These are phyloP conservation scores for Torulaspora maleeae DNA, from an alignment of 805 yeast genomes.

Conservation along the genomic window DNA sequence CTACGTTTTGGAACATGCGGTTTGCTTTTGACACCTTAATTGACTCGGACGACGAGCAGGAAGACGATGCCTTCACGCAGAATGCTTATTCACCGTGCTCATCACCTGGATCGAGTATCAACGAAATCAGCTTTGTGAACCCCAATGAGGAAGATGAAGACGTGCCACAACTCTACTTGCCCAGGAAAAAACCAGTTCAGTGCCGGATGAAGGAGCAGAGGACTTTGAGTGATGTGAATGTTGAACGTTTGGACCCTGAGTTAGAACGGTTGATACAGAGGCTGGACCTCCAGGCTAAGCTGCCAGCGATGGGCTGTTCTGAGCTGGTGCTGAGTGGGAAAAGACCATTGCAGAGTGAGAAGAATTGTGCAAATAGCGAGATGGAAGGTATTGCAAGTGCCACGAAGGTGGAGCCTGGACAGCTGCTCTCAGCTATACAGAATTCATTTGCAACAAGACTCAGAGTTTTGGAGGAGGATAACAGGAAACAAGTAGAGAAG, in stretches of 20 bases:
- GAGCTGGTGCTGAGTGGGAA: neutral
- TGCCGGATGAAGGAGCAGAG: neutral
- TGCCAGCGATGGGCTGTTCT: conserved; percentile 7
- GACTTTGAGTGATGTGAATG: neutral
- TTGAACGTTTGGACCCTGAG: conserved; percentile 15
- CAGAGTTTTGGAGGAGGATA: conserved; percentile 9
- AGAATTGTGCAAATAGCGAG: neutral
- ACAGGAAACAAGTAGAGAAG: conserved; percentile 10
- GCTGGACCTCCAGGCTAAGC: conserved; percentile 19
- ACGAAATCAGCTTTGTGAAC: conserved; percentile 15
- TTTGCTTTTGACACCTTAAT: conserved; percentile 19
- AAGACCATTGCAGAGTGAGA: neutral
- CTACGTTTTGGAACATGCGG: conserved; percentile 11
- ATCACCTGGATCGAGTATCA: conserved; percentile 9
- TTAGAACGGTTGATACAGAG: conserved; percentile 11
- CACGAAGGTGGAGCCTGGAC: neutral
- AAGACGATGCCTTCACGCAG: conserved; percentile 8
- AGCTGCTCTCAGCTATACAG: conserved; percentile 10
- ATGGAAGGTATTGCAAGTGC: neutral
- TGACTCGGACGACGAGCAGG: conserved; percentile 11
- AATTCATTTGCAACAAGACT: conserved; percentile 11
- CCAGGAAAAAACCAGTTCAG: conserved; percentile 5
- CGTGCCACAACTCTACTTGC: conserved; percentile 20
- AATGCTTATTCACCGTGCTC: conserved; percentile 12
- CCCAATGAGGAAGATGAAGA: conserved; percentile 18